A percentile compares a stretch with the other conserved stretches of the same genome.
Evolutionary conservation across 1,139 yeast species (phyloP).

Genomic region (Neolecta irregularis): DNA sequence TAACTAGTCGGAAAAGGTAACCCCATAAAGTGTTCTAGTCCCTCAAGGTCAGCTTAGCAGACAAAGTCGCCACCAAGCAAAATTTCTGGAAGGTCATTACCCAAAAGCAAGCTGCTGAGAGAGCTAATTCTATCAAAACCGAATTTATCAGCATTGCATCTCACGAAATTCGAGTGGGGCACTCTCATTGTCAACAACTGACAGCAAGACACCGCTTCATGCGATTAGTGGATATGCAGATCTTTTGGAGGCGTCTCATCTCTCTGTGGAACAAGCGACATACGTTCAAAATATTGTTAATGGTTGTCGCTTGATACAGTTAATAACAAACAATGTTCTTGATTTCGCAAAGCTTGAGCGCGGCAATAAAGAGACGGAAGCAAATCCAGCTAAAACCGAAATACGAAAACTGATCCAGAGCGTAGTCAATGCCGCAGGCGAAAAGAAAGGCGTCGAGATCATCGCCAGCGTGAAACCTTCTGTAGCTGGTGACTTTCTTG

Average conservation of each 20-base stretch:
- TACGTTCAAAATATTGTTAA: slow-evolving; percentile 72
- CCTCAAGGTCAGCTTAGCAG: slow-evolving; percentile 4
- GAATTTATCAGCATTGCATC: slow-evolving; percentile 85
- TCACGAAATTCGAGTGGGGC: slow-evolving; percentile 81
- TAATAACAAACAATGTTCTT: slow-evolving; percentile 74
- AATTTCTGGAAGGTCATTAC: slow-evolving; percentile 8
- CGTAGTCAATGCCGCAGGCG: slow-evolving; percentile 73
- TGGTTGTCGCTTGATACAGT: slow-evolving; percentile 61
- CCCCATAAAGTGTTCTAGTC: too few relatives aligned
- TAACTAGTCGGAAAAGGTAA: too few relatives aligned
- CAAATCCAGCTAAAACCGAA: slow-evolving; percentile 82
- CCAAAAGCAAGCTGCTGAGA: slow-evolving; percentile 55
- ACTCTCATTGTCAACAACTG: too few relatives aligned
- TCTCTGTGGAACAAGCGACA: slow-evolving; percentile 78
- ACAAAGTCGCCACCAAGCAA: slow-evolving; percentile 4
- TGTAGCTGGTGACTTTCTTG: slow-evolving; percentile 77
- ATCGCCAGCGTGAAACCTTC: slow-evolving; percentile 70
- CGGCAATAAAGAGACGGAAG: slow-evolving; percentile 22
- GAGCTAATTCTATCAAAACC: slow-evolving; percentile 76
- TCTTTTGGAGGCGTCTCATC: slow-evolving; percentile 67
- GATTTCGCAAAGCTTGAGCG: slow-evolving; percentile 75
- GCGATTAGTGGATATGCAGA: slow-evolving; percentile 92
- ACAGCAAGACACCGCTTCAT: slow-evolving; percentile 81
- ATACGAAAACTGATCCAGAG: slow-evolving; percentile 77
- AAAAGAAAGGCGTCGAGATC: slow-evolving; percentile 49